Base-by-base conservation (phyloP, 768 basidiomycete species). In the Termitomyces eurrhizus region DNA sequence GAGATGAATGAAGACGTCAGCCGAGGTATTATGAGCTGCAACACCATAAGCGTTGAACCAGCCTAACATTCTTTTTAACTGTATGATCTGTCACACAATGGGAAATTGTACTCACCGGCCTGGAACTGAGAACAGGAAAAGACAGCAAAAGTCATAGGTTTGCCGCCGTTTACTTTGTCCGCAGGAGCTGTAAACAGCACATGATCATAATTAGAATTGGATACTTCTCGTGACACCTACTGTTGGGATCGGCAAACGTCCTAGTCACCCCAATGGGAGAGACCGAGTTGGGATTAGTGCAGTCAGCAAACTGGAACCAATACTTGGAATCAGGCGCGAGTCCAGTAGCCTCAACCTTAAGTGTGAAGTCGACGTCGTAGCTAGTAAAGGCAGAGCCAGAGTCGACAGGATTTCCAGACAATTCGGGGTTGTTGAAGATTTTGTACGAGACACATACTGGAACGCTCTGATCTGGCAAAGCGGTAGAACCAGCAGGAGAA, bases 321-420 rank as follows among this genome's bases (percentile, higher is more conserved):
- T 85, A 87, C 54, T 76, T 75, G 1, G 80, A 82, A 63, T 84
- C 83, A 0, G 84, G 74, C 42, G 73, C 62, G 48, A 87, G 67
- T 4, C 75, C 75, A 1, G 71, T 77, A 1, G 84, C 83, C 63
- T 86, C 85, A n/a, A 86, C 80, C 68, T 86, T 86, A 64, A 84
- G 75, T 0, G 84, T 85, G 67, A 76, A 85, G 66, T 85, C 83
- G 39, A 86, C 81, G 60, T 87, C 85, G 56, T 80, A 80, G 60
- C 74, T 78, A 0, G 84, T 84, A 70, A 83, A 84, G 0, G 80
- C 83, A 60, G 82, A 72, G 13, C 79, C 83, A 9, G 76, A 73
- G 60, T 80, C 73, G 41, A 12, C 57, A 18, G 74, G 67, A 16
- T 65, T 64, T 2, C 76, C 76, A 12, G 73, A 65, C 35, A 80